Base-by-base conservation (phyloP, 2,329 filamentous ascomycete genomes). In the Verticillium nubilum region DNA sequence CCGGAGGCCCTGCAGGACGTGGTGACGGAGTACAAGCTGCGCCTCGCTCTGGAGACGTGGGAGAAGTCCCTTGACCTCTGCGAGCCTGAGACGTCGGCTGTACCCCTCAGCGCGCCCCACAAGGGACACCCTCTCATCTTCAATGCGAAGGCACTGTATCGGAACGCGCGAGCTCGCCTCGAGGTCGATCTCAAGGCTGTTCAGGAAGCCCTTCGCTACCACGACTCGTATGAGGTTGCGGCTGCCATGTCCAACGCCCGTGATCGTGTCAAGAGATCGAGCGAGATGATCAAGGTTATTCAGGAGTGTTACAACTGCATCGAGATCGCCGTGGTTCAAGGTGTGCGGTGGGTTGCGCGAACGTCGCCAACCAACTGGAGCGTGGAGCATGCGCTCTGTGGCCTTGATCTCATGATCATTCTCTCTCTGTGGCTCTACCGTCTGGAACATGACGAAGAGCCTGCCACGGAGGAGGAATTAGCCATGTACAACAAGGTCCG, bases 331-430 rank as follows among this genome's bases (percentile, higher is more conserved):
- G 94, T 96, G 53, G 80, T 92, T 63, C 93, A 97, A 74, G 95
- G 94, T 65, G 92, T 98, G 66, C 92, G 94, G 68, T 98, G 95
- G 94, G 93, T 98, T 63, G 94, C 94, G n/a, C 89, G 93, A 67
- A 97, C 94, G 25, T 97, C 93, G 54, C 92, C 95, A 25, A 97
- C 95, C 54, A 98, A 98, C 77, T 99, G 95, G 95, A 98, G 94
- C 73, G 91, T 98, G 62, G 95, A 99, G 79, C 94, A 99, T 74
- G 93, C 95, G 57, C 87, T 99, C 60, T 97, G 93, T 71, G 94
- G 94, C 63, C 86, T 99, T 79, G 95, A 99, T 74, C 83, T 98
- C 66, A 97, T 99, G 86, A 95, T 98, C 73, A 95, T 97, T 68
- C 88, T 99, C 67, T 97, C 92, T 70, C 82, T 98, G 67, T 99